Base-by-base conservation (phyloP, 1,139 yeast genomes). In the Debaryomyces robertsiae region DNA sequence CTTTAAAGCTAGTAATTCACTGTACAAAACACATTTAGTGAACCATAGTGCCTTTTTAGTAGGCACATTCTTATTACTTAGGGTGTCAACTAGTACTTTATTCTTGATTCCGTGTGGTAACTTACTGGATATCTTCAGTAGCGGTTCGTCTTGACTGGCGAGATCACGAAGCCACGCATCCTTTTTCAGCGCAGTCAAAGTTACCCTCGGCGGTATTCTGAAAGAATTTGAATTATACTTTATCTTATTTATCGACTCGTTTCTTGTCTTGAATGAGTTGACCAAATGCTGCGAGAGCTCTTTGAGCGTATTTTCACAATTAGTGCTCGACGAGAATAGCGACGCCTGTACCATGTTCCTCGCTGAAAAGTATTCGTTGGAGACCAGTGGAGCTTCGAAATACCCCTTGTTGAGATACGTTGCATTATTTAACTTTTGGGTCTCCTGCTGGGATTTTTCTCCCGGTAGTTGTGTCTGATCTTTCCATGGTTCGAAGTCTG, bases 51-150 rank as follows among this genome's bases (percentile, higher is more conserved):
- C 96, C 44, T 97, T 68, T 17, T 78, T 60, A 3, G 84, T 67
- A 0, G 98, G 97, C 0, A 91, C 81, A 25, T 66, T 64, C 52
- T 82, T 82, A 29, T 67, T 56, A 47, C 85, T 75, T 49, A 94
- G 74, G 43, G 83, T 85, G 46, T 90, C 96, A 3, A 91, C 61
- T 29, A 91, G 67, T 1, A 77, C 73, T 50, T 82, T 79, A 57
- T 88, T 85, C 48, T 91, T 71, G 17, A 91, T 78, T 0, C 97
- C 97, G 58, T 91, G 96, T 0, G 98, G 98, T n/a, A 91, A 77
- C 27, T 90, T 86, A 41, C 84, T 75, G 1, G 94, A 77, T 2
- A 91, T 74, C 43, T 77, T 79, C 39, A 77, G 69, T 36, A 91
- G 64, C 0, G 96, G 87, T 0, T 84, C 73, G 13, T 69, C 63